These are phyloP conservation scores for Candida broadrunensis DNA, from an alignment of 805 yeast genomes.

Conservation along the genomic window DNA sequence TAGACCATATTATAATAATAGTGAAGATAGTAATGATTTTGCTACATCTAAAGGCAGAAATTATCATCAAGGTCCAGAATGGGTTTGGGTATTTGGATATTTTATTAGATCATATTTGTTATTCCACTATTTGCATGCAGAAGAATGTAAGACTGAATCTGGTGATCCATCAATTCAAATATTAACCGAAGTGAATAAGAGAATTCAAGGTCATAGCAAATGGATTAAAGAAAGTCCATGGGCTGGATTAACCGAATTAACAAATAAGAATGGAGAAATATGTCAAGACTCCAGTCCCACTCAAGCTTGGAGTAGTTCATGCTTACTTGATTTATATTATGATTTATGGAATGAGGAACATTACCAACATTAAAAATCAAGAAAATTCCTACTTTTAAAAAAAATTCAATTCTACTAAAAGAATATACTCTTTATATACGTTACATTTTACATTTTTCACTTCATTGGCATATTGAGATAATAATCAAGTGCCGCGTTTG, in stretches of 20 bases:
- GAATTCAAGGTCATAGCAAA: constrained; percentile 61
- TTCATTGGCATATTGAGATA: too few relatives aligned
- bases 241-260: constrained; percentile 92
- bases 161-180: constrained; percentile 46
- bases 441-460: too few relatives aligned
- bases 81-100: constrained; percentile 93
- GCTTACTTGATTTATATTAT: constrained; percentile 74
- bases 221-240: constrained; percentile 79
- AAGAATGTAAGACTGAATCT: constrained; percentile 24
- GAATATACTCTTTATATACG: too few relatives aligned
- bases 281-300: constrained; percentile 91
- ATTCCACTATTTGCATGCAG: constrained; percentile 44
- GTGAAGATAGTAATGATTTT: constrained; percentile 80
- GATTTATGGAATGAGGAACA: constrained; percentile 47
- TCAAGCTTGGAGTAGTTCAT: constrained; percentile 94
- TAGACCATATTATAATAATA: constrained; percentile 81
- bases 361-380: constrained; percentile 3
- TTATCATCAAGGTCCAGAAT: constrained; percentile 98
- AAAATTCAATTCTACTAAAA: too few relatives aligned
- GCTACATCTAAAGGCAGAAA: constrained; percentile 94
- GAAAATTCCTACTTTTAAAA: too few relatives aligned
- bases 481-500: too few relatives aligned
- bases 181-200: constrained; percentile 48
- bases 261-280: constrained; percentile 79
- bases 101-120: constrained; percentile 73